Evolutionary conservation across 768 basidiomycete genomes (phyloP).

Genomic region (Mycena floridula): DNA sequence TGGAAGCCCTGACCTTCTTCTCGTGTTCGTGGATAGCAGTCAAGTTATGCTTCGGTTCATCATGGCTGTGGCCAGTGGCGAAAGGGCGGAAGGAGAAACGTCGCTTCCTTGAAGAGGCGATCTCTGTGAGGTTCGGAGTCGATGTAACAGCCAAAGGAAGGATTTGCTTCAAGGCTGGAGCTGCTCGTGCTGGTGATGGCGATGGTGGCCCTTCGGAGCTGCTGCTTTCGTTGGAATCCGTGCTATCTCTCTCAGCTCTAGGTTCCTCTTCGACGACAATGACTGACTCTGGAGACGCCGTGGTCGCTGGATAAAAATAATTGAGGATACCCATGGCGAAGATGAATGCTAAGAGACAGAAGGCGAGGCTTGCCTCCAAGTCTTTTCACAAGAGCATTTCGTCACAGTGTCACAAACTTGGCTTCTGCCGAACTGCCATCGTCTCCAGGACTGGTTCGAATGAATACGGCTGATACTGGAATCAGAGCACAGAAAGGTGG

Average conservation of each 20-base stretch:
- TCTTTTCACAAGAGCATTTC: too few relatives aligned
- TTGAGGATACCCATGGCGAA: conserved; percentile 20
- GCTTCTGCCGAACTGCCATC: too few relatives aligned
- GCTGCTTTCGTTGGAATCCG: too few relatives aligned
- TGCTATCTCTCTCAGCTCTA: neutral
- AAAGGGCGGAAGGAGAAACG: conserved; percentile 47
- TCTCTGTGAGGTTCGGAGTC: conserved; percentile 3
- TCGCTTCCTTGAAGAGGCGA: conserved; percentile 13
- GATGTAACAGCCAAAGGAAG: neutral
- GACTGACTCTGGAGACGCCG: conserved; percentile 7
- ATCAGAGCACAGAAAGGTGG: too few relatives aligned
- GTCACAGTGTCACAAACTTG: too few relatives aligned
- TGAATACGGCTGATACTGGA: too few relatives aligned
- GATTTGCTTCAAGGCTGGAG: too few relatives aligned
- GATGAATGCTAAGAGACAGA: conserved; percentile 3
- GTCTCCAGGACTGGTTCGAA: too few relatives aligned
- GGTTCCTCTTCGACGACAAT: conserved; percentile 3
- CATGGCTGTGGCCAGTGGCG: conserved; percentile 26
- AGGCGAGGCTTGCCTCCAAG: neutral
- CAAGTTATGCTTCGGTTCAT: conserved; percentile 27
- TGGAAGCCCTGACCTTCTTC: conserved; percentile 31
- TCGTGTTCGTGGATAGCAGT: conserved; percentile 31
- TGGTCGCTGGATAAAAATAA: conserved; percentile 17
- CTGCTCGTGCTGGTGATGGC: too few relatives aligned
- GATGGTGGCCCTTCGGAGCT: too few relatives aligned